Base-by-base conservation (phyloP, 495 filamentous ascomycete species). In the Daldinia caldariorum region DNA sequence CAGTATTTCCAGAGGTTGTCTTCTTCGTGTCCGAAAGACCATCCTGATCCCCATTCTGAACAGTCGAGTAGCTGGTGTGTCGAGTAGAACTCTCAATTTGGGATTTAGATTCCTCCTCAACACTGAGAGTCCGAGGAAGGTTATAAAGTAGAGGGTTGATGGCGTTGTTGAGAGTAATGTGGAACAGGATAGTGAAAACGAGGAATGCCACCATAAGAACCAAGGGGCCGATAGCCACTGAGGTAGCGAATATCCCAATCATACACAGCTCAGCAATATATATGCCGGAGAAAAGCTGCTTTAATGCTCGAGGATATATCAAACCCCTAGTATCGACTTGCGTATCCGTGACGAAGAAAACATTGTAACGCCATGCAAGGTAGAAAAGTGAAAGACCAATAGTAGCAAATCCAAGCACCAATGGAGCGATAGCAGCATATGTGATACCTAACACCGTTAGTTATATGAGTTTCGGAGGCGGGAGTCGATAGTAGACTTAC, bases 361-460 rank as follows among this genome's bases (percentile, higher is more conserved):
- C 77, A 76, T 99, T 97, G 85, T 99, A 98, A 5, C 93, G 88
- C 87, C 92, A 97, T 60, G 95, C 94, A 53, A 97, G 83, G 80
- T 97, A 97, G 81, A 99, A 92, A 60, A 97, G 83, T 60, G 86
- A 89, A 63, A 98, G 84, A 63, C 92, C 94, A 56, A 97, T 83
- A 18, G 90, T 89, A 37, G 91, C 91, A 79, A 97, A 97, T 22
- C 89, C 92, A 50, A 97, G 82, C 73, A 98, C 91, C 47, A 98
- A 80, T 0, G 95, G 95, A 14, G 95, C 93, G 74, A 98, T 97
- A 76, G 88, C 89, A 34, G 94, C 90, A 77, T 99, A 99, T 20
- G 89, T 89, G 67, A 98, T 91, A 38, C 90, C 92, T 87, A 69
- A 5, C 0, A 56, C 8, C 22, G 26, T 6, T 3, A 67, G 77